Evolutionary conservation across 1,284 basidiomycete species (phyloP).

Genomic region (Puccinia horiana): DNA sequence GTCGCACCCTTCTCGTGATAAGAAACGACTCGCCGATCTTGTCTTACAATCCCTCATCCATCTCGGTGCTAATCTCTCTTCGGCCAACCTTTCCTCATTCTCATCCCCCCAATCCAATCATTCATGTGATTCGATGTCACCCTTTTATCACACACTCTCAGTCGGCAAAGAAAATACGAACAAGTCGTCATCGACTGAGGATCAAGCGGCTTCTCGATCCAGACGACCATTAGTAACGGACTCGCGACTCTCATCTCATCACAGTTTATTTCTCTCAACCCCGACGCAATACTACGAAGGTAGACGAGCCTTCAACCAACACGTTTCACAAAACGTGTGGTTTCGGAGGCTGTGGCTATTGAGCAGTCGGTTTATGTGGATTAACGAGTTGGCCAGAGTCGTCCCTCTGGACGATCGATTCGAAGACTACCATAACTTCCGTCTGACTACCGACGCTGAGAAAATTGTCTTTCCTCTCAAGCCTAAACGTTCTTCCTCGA

Average conservation of each 20-base stretch:
- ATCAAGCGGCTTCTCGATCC: background rate
- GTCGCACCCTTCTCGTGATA: slow-evolving; percentile 33
- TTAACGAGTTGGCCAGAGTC: slow-evolving; percentile 25
- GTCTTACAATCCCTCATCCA: slow-evolving; percentile 17
- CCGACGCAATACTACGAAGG: slow-evolving; percentile 22
- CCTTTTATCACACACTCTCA: background rate
- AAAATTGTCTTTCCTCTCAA: background rate
- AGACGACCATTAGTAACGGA: background rate
- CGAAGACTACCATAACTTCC: background rate
- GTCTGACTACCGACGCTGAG: background rate
- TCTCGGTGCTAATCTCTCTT: background rate
- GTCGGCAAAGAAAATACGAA: background rate
- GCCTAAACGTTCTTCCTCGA: background rate
- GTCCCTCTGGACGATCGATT: slow-evolving; percentile 1
- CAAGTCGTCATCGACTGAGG: background rate
- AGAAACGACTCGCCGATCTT: slow-evolving; percentile 27
- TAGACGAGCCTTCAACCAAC: slow-evolving; percentile 32
- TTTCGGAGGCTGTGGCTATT: slow-evolving; percentile 36
- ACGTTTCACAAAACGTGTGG: slow-evolving; percentile 43
- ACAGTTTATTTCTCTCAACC: slow-evolving; percentile 6
- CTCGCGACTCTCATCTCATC: background rate
- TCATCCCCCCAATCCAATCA: background rate
- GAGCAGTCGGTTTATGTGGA: slow-evolving; percentile 45
- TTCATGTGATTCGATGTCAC: too few species aligned
- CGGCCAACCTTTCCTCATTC: background rate